Base-by-base conservation (phyloP, 164 flowering plant genomes). In the Vitis riparia region DNA sequence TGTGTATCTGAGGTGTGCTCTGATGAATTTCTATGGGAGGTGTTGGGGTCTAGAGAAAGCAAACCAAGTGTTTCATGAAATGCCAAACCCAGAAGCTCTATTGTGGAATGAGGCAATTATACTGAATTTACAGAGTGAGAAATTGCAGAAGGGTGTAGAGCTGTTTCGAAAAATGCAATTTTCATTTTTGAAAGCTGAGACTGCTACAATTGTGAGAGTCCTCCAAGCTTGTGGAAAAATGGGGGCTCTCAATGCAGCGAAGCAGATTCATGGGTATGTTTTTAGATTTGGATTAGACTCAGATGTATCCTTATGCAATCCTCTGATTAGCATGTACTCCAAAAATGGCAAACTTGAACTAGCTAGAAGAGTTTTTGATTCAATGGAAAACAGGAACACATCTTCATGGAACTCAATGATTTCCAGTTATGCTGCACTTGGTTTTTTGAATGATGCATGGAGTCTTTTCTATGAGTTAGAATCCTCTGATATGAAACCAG, bases 371-470 rank as follows among this genome's bases (percentile, higher is more conserved):
- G 82, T 87, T 70, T 90, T 88, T 68, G 71, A 85, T 81, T 77
- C 72, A 59, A 88, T 87, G 83, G 60, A 74, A 57, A 82, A 73
- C 55, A 83, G 63, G 59, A 84, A 77, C 53, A 37, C 79, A 51
- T 71, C 84, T 48, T 81, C 90, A 3, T 91, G 93, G 93, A 91
- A 88, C 73, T 80, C 90, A 2, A 85, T 91, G 47, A 85, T 91
- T 49, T 86, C 88, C 1, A 83, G 85, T 44, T 87, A 84, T 79
- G 81, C 86, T 65, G 59, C 82, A 19, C 73, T 66, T 67, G 93
- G 89, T 70, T 59, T 70, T 73, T 77, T 86, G 14, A 59, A 74
- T 68, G 83, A 85, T 67, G 89, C 90, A 8, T 79, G 83, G 89
- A 14, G 74, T 52, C 75, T 84, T 19, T 82, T 84, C 47, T 49